phyloP scores from a whole-genome alignment of 371 early-diverging fungal genomes.

The Mortierella sp. region DNA sequence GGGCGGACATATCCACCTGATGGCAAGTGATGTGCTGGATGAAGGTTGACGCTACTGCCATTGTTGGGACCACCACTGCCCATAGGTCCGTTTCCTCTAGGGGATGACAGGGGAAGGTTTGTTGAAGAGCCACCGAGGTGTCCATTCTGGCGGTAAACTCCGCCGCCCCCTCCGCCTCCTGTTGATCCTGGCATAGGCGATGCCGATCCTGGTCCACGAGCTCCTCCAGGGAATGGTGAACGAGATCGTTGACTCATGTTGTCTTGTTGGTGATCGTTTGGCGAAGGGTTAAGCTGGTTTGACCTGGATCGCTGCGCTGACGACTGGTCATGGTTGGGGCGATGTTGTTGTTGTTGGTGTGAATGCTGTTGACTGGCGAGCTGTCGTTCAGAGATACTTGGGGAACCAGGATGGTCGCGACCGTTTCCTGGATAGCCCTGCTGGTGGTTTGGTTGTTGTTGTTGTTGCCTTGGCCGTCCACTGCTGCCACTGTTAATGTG shows the following conservation, averaged over 20 bases:
- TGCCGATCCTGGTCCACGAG: conserved; percentile 35
- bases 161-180: conserved; percentile 6
- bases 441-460: conserved; percentile 11
- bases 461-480: conserved; percentile 25
- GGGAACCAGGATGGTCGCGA: conserved; percentile 36
- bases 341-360: conserved; percentile 22
- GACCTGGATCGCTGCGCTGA: conserved; percentile 28
- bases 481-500: conserved; percentile 9
- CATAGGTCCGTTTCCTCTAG: conserved; percentile 5
- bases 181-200: conserved; percentile 26
- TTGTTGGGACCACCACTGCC: conserved; percentile 3
- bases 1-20: conserved; percentile 57
- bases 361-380: conserved; percentile 20
- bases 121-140: conserved; percentile 32
- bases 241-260: conserved; percentile 28
- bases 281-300: conserved; percentile 27
- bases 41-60: conserved; percentile 30
- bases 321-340: conserved; percentile 15
- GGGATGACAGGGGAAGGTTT: conserved; percentile 20
- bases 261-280: conserved; percentile 29
- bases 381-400: conserved; percentile 30
- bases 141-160: conserved; percentile 47
- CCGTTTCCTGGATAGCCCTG: conserved; percentile 9
- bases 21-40: conserved; percentile 47
- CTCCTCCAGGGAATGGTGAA: conserved; percentile 28